phyloP scores from a whole-genome alignment of 2,329 filamentous ascomycete genomes.

The Colletotrichum agaves region DNA sequence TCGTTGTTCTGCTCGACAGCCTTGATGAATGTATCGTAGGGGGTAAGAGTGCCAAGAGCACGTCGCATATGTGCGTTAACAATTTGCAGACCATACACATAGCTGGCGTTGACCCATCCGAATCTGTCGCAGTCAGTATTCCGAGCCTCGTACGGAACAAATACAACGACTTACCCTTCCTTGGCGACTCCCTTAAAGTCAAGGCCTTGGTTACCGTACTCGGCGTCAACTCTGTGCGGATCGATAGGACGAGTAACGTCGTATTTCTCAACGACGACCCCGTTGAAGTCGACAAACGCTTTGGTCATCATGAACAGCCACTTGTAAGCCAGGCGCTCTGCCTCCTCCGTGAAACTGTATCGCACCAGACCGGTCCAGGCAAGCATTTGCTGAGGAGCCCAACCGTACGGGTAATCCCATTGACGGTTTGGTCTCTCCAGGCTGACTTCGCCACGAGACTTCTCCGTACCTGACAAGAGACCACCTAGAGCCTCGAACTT shows the following conservation, averaged over 20 bases:
- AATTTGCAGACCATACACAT: constrained; percentile 91
- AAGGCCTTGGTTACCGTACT: constrained; percentile 96
- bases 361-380: constrained; percentile 93
- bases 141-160: neutral
- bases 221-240: constrained; percentile 92
- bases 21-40: constrained; percentile 83
- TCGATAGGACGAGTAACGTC: constrained; percentile 91
- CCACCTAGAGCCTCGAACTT: constrained; percentile 90
- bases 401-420: constrained; percentile 98
- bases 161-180: constrained; percentile 79
- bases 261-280: constrained; percentile 98
- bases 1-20: constrained; percentile 68
- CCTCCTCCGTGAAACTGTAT: constrained; percentile 92
- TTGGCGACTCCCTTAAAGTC: constrained; percentile 96
- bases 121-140: constrained; percentile 70
- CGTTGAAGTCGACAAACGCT: constrained; percentile 98
- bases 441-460: constrained; percentile 83
- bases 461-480: constrained; percentile 87
- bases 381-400: constrained; percentile 98
- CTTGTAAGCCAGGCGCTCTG: constrained; percentile 90
- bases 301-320: constrained; percentile 99
- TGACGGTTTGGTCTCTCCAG: constrained; percentile 91
- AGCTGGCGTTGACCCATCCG: constrained; percentile 98
- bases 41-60: constrained; percentile 87
- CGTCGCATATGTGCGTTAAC: constrained; percentile 90